A percentile compares a stretch with the other conserved stretches of the same genome.
Conservation (phyloP, 306 rosid genomes). For the Dryas drummondii region DNA sequence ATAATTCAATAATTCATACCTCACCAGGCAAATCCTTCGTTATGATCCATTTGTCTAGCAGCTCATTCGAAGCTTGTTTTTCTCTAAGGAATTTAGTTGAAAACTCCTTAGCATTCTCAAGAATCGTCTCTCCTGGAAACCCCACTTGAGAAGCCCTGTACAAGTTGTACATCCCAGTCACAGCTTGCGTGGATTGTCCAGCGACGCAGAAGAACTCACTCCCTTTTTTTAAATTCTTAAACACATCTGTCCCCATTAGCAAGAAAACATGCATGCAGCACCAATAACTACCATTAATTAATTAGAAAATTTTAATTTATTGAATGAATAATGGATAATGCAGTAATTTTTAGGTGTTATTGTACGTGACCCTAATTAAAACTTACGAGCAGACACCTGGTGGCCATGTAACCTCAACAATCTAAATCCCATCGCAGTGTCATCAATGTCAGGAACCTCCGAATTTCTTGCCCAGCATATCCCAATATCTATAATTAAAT, state of each 20-base stretch:
- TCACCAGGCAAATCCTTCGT: slow-evolving; percentile 72
- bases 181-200: slow-evolving; percentile 74
- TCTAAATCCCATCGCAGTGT: slow-evolving; percentile 88
- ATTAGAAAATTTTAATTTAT: background rate
- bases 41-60: slow-evolving; percentile 90
- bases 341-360: background rate
- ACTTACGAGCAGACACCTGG: slow-evolving; percentile 58
- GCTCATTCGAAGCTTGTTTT: slow-evolving; percentile 57
- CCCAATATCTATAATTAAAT: slow-evolving; percentile 52
- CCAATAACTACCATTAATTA: background rate
- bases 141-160: slow-evolving; percentile 60
- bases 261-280: too few relatives aligned
- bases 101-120: slow-evolving; percentile 60
- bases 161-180: slow-evolving; percentile 84
- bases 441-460: slow-evolving; percentile 71
- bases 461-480: slow-evolving; percentile 88
- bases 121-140: slow-evolving; percentile 71
- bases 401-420: slow-evolving; percentile 64
- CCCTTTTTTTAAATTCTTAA: slow-evolving; percentile 67
- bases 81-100: slow-evolving; percentile 54
- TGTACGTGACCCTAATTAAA: too few relatives aligned
- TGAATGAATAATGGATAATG: background rate
- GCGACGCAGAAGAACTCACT: slow-evolving; percentile 72
- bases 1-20: slow-evolving; percentile 35
- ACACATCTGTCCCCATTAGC: slow-evolving; percentile 54